Percentiles rank a stretch among this genome's conserved stretches.
phyloP scores from a whole-genome alignment of 306 rosid genomes.

The Rosa chinensis region DNA sequence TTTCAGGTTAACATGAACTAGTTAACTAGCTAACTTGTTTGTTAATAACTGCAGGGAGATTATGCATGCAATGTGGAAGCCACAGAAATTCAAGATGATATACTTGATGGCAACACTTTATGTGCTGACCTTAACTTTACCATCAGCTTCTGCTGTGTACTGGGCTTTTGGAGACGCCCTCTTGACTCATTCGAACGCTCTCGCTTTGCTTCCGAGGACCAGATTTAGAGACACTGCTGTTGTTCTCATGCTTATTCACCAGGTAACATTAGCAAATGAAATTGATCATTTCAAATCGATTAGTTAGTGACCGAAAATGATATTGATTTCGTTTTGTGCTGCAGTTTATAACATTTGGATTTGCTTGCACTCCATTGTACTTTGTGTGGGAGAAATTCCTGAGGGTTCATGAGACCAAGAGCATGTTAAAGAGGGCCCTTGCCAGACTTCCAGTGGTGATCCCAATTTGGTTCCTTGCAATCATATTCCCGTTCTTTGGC shows the following conservation, averaged over 20 bases:
- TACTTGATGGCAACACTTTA: slow-evolving; percentile 87
- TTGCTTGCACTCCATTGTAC: slow-evolving; percentile 97
- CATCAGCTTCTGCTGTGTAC: slow-evolving; percentile 90
- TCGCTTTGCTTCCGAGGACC: slow-evolving; percentile 79
- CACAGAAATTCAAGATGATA: slow-evolving; percentile 90
- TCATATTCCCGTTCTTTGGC: slow-evolving; percentile 95
- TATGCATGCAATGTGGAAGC: slow-evolving; percentile 99
- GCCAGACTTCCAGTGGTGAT: slow-evolving; percentile 87
- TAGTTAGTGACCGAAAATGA: background rate
- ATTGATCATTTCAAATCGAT: background rate
- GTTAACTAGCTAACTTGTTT: background rate
- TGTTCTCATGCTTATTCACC: slow-evolving; percentile 96
- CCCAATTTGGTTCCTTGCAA: slow-evolving; percentile 96
- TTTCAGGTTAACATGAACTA: background rate
- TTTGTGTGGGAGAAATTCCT: slow-evolving; percentile 98
- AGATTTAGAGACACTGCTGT: slow-evolving; percentile 79
- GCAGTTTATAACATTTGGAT: slow-evolving; percentile 97
- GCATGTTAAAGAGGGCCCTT: slow-evolving; percentile 75
- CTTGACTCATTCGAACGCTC: slow-evolving; percentile 88
- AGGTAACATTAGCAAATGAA: slow-evolving; percentile 37
- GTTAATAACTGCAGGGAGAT: slow-evolving; percentile 60
- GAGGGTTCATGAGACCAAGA: slow-evolving; percentile 82
- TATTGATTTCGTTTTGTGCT: slow-evolving; percentile 15
- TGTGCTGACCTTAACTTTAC: slow-evolving; percentile 86
- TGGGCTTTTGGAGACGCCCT: slow-evolving; percentile 97